Percentiles rank a stretch among this genome's conserved stretches.
Evolutionary conservation across 148 eudicot genomes (phyloP).

Genomic region (Cornus kousa): DNA sequence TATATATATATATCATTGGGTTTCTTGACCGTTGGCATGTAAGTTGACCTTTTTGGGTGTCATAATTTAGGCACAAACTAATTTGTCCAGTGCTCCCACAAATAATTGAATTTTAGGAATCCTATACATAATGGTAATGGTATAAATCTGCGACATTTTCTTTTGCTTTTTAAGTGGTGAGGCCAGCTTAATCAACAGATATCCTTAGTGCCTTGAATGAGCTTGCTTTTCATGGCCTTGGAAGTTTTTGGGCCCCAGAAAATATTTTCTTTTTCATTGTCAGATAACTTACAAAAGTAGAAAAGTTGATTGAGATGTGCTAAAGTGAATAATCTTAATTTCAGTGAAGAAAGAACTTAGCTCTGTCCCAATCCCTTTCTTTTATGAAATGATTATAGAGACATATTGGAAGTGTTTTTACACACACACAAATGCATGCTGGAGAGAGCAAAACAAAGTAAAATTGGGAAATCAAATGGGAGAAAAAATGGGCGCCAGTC

Average conservation of each 20-base stretch:
- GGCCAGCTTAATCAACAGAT: constrained; percentile 33
- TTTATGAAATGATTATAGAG: constrained; percentile 15
- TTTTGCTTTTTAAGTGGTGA: constrained; percentile 42
- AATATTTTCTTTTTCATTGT: constrained; percentile 30
- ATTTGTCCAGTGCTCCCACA: constrained; percentile 17
- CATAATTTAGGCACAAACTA: constrained; percentile 42
- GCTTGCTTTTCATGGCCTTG: constrained; percentile 33
- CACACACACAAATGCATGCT: not conserved
- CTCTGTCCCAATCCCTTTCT: constrained; percentile 26
- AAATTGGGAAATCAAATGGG: not conserved
- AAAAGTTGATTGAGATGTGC: constrained; percentile 35
- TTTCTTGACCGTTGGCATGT: not conserved
- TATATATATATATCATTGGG: no score
- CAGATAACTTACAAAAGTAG: constrained; percentile 36
- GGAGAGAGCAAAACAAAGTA: not conserved
- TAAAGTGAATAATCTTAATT: constrained; percentile 22
- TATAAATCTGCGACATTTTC: constrained; percentile 20
- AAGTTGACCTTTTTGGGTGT: constrained; percentile 11
- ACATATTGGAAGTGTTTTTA: not conserved
- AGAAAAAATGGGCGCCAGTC: not conserved
- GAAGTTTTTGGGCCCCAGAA: constrained; percentile 41
- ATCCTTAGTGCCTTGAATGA: constrained; percentile 40
- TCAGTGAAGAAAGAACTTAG: constrained; percentile 22
- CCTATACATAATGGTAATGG: constrained; percentile 49
- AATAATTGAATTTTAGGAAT: constrained; percentile 47